Percentiles rank a stretch among this genome's conserved stretches.
These are phyloP conservation scores for Coemansia sp. DNA, from an alignment of 192 early-diverging fungal genomes.

Conservation along the genomic window DNA sequence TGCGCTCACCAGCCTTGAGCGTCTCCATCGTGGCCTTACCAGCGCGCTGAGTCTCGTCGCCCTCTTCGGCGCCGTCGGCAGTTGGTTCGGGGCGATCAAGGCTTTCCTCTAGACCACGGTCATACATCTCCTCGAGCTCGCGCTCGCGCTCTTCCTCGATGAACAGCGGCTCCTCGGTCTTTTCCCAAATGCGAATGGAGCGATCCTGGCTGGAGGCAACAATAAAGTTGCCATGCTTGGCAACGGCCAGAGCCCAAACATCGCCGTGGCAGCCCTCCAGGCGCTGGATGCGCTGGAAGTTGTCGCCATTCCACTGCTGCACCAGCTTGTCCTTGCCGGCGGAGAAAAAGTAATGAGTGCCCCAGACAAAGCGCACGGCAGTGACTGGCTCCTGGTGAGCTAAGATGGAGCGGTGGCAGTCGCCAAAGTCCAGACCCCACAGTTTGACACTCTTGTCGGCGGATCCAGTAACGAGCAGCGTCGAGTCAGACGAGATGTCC, in stretches of 20 bases:
- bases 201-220: slow-evolving; percentile 92
- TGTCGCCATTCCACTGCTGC: slow-evolving; percentile 98
- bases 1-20: slow-evolving; percentile 93
- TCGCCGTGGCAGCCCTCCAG: slow-evolving; percentile 93
- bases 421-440: slow-evolving; percentile 99
- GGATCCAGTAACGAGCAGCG: slow-evolving; percentile 90
- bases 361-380: slow-evolving; percentile 85
- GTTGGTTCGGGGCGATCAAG: slow-evolving; percentile 53
- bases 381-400: slow-evolving; percentile 96
- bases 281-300: slow-evolving; percentile 95
- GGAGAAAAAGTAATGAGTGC: slow-evolving; percentile 96
- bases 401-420: slow-evolving; percentile 93
- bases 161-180: slow-evolving; percentile 94
- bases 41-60: slow-evolving; percentile 70
- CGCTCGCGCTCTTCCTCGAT: slow-evolving; percentile 96
- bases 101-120: slow-evolving; percentile 72
- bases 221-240: slow-evolving; percentile 86
- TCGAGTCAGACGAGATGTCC: slow-evolving; percentile 97
- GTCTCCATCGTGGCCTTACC: slow-evolving; percentile 91
- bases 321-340: slow-evolving; percentile 87
- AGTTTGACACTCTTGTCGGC: slow-evolving; percentile 98
- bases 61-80: slow-evolving; percentile 56
- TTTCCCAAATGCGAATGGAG: slow-evolving; percentile 94
- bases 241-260: slow-evolving; percentile 91
- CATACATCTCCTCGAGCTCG: slow-evolving; percentile 90